These are phyloP conservation scores for Anthoceros angustus DNA, from an alignment of 225 moss, liverwort and hornwort species.

Conservation along the genomic window DNA sequence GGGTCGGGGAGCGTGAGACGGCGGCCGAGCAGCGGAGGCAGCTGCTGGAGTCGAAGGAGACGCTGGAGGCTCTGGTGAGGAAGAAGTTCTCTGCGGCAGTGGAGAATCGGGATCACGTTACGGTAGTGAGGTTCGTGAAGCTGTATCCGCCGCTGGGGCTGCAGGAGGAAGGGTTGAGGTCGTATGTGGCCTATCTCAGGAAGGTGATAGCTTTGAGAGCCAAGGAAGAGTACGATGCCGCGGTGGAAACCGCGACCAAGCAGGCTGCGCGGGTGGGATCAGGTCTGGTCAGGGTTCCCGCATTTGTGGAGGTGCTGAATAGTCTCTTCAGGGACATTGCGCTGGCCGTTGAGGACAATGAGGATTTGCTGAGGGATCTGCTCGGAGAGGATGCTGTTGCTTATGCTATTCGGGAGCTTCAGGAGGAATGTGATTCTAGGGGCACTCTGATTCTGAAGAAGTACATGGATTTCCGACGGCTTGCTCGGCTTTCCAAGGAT, in stretches of 20 bases:
- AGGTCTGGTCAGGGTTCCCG: slow-evolving; percentile 14
- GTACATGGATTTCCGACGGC: slow-evolving; percentile 64
- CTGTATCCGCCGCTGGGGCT: slow-evolving; percentile 70
- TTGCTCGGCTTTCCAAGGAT: slow-evolving; percentile 57
- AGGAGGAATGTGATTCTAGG: slow-evolving; percentile 74
- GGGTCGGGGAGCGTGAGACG: slow-evolving; percentile 19
- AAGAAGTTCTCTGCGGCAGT: slow-evolving; percentile 61
- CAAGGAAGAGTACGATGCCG: slow-evolving; percentile 50
- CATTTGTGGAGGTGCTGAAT: slow-evolving; percentile 70
- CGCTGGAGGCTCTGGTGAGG: slow-evolving; percentile 60
- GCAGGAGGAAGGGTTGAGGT: slow-evolving; percentile 72
- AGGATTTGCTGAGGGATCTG: slow-evolving; percentile 63
- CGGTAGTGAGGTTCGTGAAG: slow-evolving; percentile 84
- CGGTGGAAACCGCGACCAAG: slow-evolving; percentile 37
- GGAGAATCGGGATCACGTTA: slow-evolving; percentile 64
- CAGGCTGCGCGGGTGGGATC: slow-evolving; percentile 14
- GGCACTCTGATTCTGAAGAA: slow-evolving; percentile 63
- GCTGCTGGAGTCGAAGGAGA: slow-evolving; percentile 66
- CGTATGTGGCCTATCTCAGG: slow-evolving; percentile 67
- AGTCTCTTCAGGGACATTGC: slow-evolving; percentile 85
- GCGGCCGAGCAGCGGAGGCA: slow-evolving; percentile 49
- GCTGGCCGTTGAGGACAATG: slow-evolving; percentile 72
- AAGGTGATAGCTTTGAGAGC: slow-evolving; percentile 69
- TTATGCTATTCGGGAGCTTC: slow-evolving; percentile 70
- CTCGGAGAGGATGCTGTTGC: slow-evolving; percentile 75